Base-by-base conservation (phyloP, 371 early-diverging fungal species). In the Mucor sp. region DNA sequence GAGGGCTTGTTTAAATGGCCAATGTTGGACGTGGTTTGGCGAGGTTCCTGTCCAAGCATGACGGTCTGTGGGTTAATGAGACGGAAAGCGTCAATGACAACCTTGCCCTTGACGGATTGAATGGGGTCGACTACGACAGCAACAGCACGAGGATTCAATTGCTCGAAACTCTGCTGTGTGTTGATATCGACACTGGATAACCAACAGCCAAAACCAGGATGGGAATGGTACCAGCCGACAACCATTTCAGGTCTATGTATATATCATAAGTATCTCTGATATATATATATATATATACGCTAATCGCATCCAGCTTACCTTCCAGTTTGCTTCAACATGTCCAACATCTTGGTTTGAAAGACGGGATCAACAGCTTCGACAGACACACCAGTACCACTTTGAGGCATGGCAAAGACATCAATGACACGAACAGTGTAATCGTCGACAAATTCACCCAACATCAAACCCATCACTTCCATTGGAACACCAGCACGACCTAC, bases 211-310 rank as follows among this genome's bases (percentile, higher is more conserved):
- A 99, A 99, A 61, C 99, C 99, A 30, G 99, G 99, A 83, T 99
- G 99, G 62, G 99, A 98, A 87, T 99, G 99, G 80, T 99, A 99
- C 99, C 99, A 99, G 19, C 99, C 99, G 21, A 99, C 99, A n/a
- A 99, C 99, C 87, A 95, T 96, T 79, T 99, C 99, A 19, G 96
- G 95, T 74, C 99, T 95, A 70, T 15, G n/a, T n/a, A n/a, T 19
- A 58, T 27, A 37, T 33, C 53, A 27, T 53, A 4, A 53, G 23
- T 53, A 27, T 21, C 7, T 3, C 1, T 53, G 15, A 53, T 27
- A 25, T 71, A 27, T 15, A 30, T 30, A 30, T 30, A 30, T n/a
- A n/a, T n/a, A n/a, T n/a, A n/a, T n/a, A 21, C n/a, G 3, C 11
- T n/a, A 9, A 44, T 2, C 33, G 27, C 11, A 53, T 25, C 23